Base-by-base conservation (phyloP, 2,329 filamentous ascomycete species). In the Aspergillus aculeatus region DNA sequence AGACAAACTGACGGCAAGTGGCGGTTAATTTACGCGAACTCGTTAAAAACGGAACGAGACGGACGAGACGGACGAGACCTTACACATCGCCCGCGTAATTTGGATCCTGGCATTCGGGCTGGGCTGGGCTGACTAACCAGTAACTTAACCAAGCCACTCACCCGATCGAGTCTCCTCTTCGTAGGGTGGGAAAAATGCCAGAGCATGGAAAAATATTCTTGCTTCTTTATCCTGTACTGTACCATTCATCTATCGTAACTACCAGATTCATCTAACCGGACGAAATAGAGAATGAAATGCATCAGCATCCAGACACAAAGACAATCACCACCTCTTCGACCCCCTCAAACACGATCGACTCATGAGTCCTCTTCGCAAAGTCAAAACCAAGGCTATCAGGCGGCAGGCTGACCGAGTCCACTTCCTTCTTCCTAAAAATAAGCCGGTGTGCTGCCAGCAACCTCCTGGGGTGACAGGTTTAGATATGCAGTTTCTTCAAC, bases 21-120 rank as follows among this genome's bases (percentile, higher is more conserved):
- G 65, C 66, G 66, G 64, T 67, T 68, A 69, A 68, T 47, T 70
- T 69, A 69, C 66, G 67, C 67, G 66, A 69, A 65, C 41, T 54
- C 51, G 65, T 67, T n/a, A 44, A 44, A 44, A 44, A 44, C 38
- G 66, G 57, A 54, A 66, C 58, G 54, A 61, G 62, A 62, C 53
- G 32, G 32, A 35, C 32, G 12, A 56, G 32, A 35, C 32, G 32
- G 58, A 66, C 58, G 57, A 61, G 62, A 62, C 53, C 61, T 60
- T 65, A 65, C 38, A 44, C 38, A 19, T 62, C 57, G 35, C 35
- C 54, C 23, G 64, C 65, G 66, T 65, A 68, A 63, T 66, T 67
- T 65, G 59, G 29, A 58, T 68, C 61, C 62, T 58, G 61, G 31
- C 24, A 35, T 12, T 35, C 32, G 26, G 21, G 51, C 50, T 44